Percentiles rank a stretch among this genome's conserved stretches.
Evolutionary conservation across 179 eudicot genomes (phyloP).

Genomic region (Spergularia azorica): DNA sequence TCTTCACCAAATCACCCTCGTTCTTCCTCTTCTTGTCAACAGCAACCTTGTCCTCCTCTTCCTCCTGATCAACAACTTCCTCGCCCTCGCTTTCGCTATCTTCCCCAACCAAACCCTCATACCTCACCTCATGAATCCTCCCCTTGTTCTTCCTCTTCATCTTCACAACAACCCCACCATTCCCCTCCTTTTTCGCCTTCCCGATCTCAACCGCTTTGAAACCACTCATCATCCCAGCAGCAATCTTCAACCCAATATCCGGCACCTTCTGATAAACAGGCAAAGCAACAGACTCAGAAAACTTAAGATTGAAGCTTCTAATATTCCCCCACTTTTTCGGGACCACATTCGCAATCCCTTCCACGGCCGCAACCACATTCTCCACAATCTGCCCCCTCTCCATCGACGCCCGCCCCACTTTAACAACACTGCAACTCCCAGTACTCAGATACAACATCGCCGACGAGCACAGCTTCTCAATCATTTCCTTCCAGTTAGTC

Average conservation of each 20-base stretch:
- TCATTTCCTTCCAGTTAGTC: slow-evolving; percentile 73
- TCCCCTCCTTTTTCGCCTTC: too few relatives aligned
- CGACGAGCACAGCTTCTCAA: slow-evolving; percentile 42
- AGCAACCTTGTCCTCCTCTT: slow-evolving; percentile 3
- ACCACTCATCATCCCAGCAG: neutral
- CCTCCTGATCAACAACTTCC: slow-evolving; percentile 12
- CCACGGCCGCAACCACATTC: slow-evolving; percentile 59
- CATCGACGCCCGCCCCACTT: slow-evolving; percentile 58
- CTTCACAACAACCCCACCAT: slow-evolving; percentile 7
- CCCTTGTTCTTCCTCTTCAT: slow-evolving; percentile 36
- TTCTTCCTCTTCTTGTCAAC: slow-evolving; percentile 33
- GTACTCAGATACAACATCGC: slow-evolving; percentile 49
- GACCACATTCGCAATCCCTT: slow-evolving; percentile 49
- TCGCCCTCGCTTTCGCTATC: slow-evolving; percentile 19
- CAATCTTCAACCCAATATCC: slow-evolving; percentile 42
- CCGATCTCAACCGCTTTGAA: too few relatives aligned
- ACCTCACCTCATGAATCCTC: slow-evolving; percentile 52
- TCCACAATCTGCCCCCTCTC: slow-evolving; percentile 48
- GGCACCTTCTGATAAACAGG: slow-evolving; percentile 68
- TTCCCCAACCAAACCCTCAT: slow-evolving; percentile 28
- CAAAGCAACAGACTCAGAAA: slow-evolving; percentile 71
- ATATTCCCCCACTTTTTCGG: slow-evolving; percentile 70
- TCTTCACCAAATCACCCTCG: neutral
- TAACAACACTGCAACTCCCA: slow-evolving; percentile 69
- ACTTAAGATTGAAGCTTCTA: slow-evolving; percentile 68